These are phyloP conservation scores for Xylariaceae sp. DNA, from an alignment of 2,329 filamentous ascomycete genomes.

Conservation along the genomic window DNA sequence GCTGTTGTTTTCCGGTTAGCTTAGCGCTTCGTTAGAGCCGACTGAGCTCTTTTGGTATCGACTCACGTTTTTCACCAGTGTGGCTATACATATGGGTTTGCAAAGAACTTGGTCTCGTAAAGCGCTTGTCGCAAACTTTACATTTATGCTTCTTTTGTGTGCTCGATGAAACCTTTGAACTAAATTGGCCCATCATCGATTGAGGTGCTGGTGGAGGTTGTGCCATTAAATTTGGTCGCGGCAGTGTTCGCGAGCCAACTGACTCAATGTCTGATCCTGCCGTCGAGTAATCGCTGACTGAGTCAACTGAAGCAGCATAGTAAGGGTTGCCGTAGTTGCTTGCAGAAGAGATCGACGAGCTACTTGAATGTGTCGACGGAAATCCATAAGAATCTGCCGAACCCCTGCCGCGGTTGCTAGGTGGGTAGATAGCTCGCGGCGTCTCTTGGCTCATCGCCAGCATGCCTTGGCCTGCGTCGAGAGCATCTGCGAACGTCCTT, in stretches of 20 bases:
- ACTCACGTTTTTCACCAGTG: conserved; percentile 96
- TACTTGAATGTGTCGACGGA: conserved; percentile 77
- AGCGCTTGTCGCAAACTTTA: conserved; percentile 97
- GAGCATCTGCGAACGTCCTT: conserved; percentile 78
- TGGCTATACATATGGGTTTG: conserved; percentile 99
- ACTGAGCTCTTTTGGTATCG: conserved; percentile 1
- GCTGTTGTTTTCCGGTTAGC: conserved; percentile 56
- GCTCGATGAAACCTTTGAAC: conserved; percentile 91
- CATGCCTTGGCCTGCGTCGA: conserved; percentile 93
- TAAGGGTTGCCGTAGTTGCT: conserved; percentile 77
- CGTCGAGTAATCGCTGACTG: conserved; percentile 90
- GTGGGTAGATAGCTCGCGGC: conserved; percentile 83
- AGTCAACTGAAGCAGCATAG: conserved; percentile 81
- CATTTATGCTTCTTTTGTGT: conserved; percentile 99
- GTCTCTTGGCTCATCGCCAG: conserved; percentile 95
- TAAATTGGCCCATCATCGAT: conserved; percentile 99
- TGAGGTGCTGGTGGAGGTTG: conserved; percentile 78
- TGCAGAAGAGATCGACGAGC: conserved; percentile 85
- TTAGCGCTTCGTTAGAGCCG: conserved; percentile 10
- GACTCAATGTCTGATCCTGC: conserved; percentile 83
- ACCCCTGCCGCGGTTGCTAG: conserved; percentile 59
- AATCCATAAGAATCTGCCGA: conserved; percentile 90
- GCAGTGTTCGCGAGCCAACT: conserved; percentile 76
- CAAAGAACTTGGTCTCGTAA: conserved; percentile 88
- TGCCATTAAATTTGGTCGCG: conserved; percentile 66